These are phyloP conservation scores for Hevea brasiliensis DNA, from an alignment of 345 rosid species.

Conservation along the genomic window DNA sequence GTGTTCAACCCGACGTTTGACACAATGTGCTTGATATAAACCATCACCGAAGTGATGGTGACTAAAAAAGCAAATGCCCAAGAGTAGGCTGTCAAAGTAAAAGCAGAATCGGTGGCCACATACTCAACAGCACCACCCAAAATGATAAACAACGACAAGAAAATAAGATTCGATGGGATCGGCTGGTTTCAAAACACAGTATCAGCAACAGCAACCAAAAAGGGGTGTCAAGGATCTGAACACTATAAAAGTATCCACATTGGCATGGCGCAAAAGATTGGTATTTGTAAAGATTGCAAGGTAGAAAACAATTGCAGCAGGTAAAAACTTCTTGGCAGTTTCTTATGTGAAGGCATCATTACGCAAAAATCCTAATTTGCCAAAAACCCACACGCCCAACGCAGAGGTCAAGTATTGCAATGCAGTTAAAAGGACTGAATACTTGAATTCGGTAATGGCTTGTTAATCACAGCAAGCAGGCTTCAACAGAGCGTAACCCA, in stretches of 20 bases:
- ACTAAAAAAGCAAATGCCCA: conserved; percentile 94
- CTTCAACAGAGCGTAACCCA: conserved; percentile 97
- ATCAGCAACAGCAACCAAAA: conserved; percentile 88
- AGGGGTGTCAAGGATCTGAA: conserved; percentile 93
- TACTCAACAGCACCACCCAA: conserved; percentile 91
- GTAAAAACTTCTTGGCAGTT: conserved; percentile 92
- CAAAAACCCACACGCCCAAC: conserved; percentile 78
- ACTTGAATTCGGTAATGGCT: conserved; percentile 86
- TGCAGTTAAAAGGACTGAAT: conserved; percentile 87
- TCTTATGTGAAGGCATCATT: conserved; percentile 76
- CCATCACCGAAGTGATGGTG: conserved; percentile 93
- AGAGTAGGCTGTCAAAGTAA: conserved; percentile 78
- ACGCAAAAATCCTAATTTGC: conserved; percentile 72
- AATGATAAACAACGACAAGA: conserved; percentile 59
- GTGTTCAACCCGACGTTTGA: conserved; percentile 90
- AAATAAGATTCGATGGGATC: conserved; percentile 74
- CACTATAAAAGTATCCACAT: conserved; percentile 93
- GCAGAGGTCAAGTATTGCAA: conserved; percentile 81
- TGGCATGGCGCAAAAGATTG: conserved; percentile 92
- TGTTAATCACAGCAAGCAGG: conserved; percentile 94
- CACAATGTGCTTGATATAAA: conserved; percentile 94
- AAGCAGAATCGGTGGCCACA: conserved; percentile 86
- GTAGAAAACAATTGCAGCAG: conserved; percentile 90
- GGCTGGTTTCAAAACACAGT: conserved; percentile 80
- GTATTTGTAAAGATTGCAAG: conserved; percentile 96